Evolutionary conservation across 1,139 yeast species (phyloP).

Genomic region (Debaryomyces psychrophilus): DNA sequence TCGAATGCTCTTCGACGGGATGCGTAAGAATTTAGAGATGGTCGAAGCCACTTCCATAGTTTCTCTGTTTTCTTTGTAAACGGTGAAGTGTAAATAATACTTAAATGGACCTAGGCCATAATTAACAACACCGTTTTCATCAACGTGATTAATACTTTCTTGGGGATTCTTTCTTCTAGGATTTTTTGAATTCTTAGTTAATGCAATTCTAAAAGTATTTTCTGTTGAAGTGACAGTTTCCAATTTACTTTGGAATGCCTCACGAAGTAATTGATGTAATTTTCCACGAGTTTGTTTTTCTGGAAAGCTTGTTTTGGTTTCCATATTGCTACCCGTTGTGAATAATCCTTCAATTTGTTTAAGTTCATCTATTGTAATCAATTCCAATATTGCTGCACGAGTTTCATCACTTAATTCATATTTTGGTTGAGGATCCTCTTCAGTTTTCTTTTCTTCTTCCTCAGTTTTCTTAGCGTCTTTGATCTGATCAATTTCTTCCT

Average conservation of each 20-base stretch:
- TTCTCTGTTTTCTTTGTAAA: slow-evolving; percentile 93
- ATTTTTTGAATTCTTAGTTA: slow-evolving; percentile 38
- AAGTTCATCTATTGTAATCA: slow-evolving; percentile 64
- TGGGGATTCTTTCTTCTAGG: slow-evolving; percentile 38
- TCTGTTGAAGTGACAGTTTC: slow-evolving; percentile 78
- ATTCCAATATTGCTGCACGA: slow-evolving; percentile 47
- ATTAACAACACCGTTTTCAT: slow-evolving; percentile 48
- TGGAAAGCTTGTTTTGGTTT: slow-evolving; percentile 58
- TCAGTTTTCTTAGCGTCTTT: slow-evolving; percentile 32
- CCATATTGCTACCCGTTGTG: slow-evolving; percentile 59
- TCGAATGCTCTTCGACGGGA: slow-evolving; percentile 68
- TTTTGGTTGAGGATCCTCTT: slow-evolving; percentile 32
- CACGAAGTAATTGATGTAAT: slow-evolving; percentile 76
- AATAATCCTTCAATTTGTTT: slow-evolving; percentile 57
- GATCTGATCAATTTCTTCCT: slow-evolving; percentile 38
- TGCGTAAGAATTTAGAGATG: slow-evolving; percentile 69
- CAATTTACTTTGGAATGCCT: slow-evolving; percentile 70
- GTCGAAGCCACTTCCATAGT: slow-evolving; percentile 93
- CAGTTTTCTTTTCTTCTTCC: slow-evolving; percentile 27
- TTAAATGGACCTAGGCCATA: slow-evolving; percentile 71
- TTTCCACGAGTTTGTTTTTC: slow-evolving; percentile 75
- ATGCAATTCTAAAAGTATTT: slow-evolving; percentile 64
- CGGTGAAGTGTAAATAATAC: slow-evolving; percentile 71
- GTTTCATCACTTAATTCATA: slow-evolving; percentile 52
- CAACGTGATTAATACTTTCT: slow-evolving; percentile 54